Conservation (phyloP, 108 stramenopile species). For the Nannochloropsis gaditana region DNA sequence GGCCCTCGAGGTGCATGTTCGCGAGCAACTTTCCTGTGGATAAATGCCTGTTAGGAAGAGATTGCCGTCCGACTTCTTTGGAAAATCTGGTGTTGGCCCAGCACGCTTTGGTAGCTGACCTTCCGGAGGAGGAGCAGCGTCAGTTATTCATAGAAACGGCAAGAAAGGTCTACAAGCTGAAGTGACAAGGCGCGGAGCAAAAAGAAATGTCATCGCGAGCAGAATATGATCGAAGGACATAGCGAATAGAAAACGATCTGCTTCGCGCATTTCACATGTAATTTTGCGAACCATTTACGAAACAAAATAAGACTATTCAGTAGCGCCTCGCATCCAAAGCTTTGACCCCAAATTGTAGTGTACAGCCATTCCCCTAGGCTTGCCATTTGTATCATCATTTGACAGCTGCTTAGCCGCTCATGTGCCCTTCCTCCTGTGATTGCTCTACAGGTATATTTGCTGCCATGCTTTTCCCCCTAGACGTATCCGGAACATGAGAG, state of each 20-base stretch:
- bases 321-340: too few species aligned
- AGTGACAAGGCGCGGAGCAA: not conserved
- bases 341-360: too few species aligned
- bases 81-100: not conserved
- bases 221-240: not conserved
- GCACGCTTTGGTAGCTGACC: not conserved
- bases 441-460: not conserved
- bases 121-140: not conserved
- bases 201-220: not conserved
- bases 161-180: not conserved
- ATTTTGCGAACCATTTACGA: too few species aligned
- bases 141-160: not conserved
- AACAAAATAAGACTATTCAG: too few species aligned
- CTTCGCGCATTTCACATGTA: too few species aligned
- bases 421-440: not conserved
- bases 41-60: not conserved
- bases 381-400: too few species aligned
- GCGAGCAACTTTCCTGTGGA: slow-evolving; percentile 13
- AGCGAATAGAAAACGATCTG: not conserved
- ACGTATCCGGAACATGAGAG: too few species aligned
- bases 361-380: too few species aligned
- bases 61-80: not conserved
- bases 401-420: not conserved
- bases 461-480: not conserved
- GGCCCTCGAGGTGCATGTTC: not conserved